Percentiles rank a stretch among this genome's conserved stretches.
Conservation (phyloP, 2,329 filamentous ascomycete genomes). For the Stagonosporopsis chrysanthemi region DNA sequence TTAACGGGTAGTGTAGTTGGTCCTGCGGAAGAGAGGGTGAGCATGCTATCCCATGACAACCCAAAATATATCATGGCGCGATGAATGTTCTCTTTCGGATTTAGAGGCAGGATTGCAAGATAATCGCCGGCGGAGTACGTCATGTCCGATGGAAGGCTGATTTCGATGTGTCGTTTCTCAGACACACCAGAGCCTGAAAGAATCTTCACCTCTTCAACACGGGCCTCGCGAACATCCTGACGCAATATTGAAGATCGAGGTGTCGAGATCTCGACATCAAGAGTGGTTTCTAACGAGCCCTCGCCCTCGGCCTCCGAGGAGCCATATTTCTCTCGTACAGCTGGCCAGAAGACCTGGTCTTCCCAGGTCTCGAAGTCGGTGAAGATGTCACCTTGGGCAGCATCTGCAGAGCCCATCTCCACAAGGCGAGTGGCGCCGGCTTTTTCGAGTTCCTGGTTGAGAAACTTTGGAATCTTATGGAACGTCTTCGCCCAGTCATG, state of each 20-base stretch:
- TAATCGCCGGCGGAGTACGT: conserved; percentile 79
- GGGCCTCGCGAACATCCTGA: conserved; percentile 49
- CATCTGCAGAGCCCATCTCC: conserved; percentile 46
- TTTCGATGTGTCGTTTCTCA: conserved; percentile 53
- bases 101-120: conserved; percentile 75
- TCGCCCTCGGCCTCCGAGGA: conserved; percentile 33
- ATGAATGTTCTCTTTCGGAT: conserved; percentile 67
- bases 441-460: conserved; percentile 43
- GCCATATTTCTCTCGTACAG: conserved; percentile 44
- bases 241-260: conserved; percentile 46
- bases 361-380: conserved; percentile 53
- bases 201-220: conserved; percentile 43
- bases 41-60: conserved; percentile 72
- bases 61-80: conserved; percentile 71
- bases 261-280: conserved; percentile 45
- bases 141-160: conserved; percentile 56
- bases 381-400: conserved; percentile 50
- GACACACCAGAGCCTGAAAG: conserved; percentile 37
- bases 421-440: conserved; percentile 43
- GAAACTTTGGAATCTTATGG: conserved; percentile 50
- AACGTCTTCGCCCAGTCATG: conserved; percentile 54
- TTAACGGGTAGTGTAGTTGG: conserved; percentile 72
- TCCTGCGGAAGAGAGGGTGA: conserved; percentile 67
- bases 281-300: conserved; percentile 34
- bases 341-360: conserved; percentile 49